Percentiles rank a stretch among this genome's conserved stretches.
These are phyloP conservation scores for Teratosphaeria nubilosa DNA, from an alignment of 2,329 filamentous ascomycete genomes.

Conservation along the genomic window DNA sequence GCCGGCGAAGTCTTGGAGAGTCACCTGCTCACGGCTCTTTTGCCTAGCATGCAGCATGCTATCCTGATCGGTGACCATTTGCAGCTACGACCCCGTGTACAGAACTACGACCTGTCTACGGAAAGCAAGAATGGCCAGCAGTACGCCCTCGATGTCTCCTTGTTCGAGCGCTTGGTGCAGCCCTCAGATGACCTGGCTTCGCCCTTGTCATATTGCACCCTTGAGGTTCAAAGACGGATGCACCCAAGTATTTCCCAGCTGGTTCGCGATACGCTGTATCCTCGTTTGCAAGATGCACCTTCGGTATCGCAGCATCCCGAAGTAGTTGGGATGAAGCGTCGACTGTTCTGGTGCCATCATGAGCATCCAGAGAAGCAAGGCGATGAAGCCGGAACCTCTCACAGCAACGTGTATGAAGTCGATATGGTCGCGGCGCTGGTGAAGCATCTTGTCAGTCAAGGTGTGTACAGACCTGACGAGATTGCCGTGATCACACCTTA, in stretches of 20 bases:
- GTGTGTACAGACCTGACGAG: slow-evolving; percentile 47
- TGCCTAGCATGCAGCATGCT: slow-evolving; percentile 50
- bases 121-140: slow-evolving; percentile 37
- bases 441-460: slow-evolving; percentile 55
- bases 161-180: slow-evolving; percentile 51
- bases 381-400: slow-evolving; percentile 28
- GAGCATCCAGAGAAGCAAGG: slow-evolving; percentile 34
- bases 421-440: slow-evolving; percentile 55
- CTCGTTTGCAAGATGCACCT: slow-evolving; percentile 41
- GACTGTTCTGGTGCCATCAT: slow-evolving; percentile 56
- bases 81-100: slow-evolving; percentile 50
- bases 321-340: slow-evolving; percentile 43
- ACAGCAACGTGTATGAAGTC: slow-evolving; percentile 51
- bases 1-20: slow-evolving; percentile 59
- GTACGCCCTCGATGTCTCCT: slow-evolving; percentile 48
- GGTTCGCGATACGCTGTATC: slow-evolving; percentile 50
- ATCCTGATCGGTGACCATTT: slow-evolving; percentile 56
- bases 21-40: slow-evolving; percentile 49
- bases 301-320: slow-evolving; percentile 31
- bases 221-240: slow-evolving; percentile 57
- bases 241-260: slow-evolving; percentile 51
- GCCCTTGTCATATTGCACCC: slow-evolving; percentile 28
- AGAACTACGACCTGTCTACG: slow-evolving; percentile 45
- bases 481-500: slow-evolving; percentile 65
- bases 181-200: slow-evolving; percentile 5